Percentiles rank a stretch among this genome's conserved stretches.
Conservation (phyloP, 2,329 filamentous ascomycete species). For the Sporothrix brunneoviolacea region DNA sequence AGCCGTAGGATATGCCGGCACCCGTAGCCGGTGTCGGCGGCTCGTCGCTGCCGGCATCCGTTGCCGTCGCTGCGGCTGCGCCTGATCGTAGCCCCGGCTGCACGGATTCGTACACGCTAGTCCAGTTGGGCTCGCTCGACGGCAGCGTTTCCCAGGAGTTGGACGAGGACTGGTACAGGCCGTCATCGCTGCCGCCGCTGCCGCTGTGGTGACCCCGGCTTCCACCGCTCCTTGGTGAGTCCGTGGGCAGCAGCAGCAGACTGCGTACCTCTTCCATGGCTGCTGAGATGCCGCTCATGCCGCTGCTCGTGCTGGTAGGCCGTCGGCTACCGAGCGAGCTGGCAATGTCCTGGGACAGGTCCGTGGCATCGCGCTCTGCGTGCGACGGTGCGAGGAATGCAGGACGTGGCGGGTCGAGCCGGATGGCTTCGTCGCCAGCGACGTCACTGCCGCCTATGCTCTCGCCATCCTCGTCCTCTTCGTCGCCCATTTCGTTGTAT, state of each 20-base stretch:
- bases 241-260: conserved; percentile 12
- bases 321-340: conserved; percentile 12
- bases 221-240: conserved; percentile 4
- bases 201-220: neutral
- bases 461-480: neutral
- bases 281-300: conserved; percentile 16
- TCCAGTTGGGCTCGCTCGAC: conserved; percentile 19
- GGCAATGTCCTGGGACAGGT: conserved; percentile 17
- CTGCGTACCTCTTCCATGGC: conserved; percentile 20
- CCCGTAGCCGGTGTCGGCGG: conserved; percentile 5
- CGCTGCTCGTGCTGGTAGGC: conserved; percentile 6
- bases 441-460: neutral
- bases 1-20: conserved; percentile 1
- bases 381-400: conserved; percentile 4
- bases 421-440: conserved; percentile 8
- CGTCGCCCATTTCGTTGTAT: neutral
- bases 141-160: conserved; percentile 18
- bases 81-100: neutral
- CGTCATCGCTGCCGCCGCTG: neutral
- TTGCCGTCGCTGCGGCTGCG: neutral
- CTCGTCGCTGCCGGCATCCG: conserved; percentile 8
- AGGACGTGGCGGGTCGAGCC: conserved; percentile 13
- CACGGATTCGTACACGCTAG: conserved; percentile 14
- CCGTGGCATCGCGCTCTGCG: neutral
- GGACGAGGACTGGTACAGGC: conserved; percentile 8